A percentile compares a stretch with the other conserved stretches of the same genome.
Conservation (phyloP, 2,329 filamentous ascomycete genomes). For the Zasmidium citrigriseum region DNA sequence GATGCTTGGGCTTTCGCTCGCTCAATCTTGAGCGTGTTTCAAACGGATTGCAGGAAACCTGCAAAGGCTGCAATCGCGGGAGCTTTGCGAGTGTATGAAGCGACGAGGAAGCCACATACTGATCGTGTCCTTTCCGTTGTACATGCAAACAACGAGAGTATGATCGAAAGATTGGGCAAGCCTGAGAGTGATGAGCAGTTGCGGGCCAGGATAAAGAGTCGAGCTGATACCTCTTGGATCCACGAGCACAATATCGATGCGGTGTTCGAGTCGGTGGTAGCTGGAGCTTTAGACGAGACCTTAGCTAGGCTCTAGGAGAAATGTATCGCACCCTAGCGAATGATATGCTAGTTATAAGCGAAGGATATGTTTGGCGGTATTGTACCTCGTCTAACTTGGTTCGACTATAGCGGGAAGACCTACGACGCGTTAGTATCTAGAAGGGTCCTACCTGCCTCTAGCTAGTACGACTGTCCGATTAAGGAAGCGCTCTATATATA, state of each 20-base stretch:
- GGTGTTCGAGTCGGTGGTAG: not conserved
- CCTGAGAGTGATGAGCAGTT: constrained; percentile 28
- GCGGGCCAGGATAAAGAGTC: constrained; percentile 21
- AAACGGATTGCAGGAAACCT: constrained; percentile 6
- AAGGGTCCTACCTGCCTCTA: too few relatives aligned
- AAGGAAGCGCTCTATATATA: too few relatives aligned
- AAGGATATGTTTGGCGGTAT: too few relatives aligned
- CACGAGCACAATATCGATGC: constrained; percentile 34
- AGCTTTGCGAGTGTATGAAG: constrained; percentile 38
- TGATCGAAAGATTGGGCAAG: constrained; percentile 22
- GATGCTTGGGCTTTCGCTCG: constrained; percentile 36
- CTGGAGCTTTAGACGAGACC: too few relatives aligned
- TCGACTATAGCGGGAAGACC: too few relatives aligned
- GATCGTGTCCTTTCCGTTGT: constrained; percentile 31
- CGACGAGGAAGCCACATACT: constrained; percentile 38
- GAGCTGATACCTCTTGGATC: constrained; percentile 28
- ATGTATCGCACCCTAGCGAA: too few relatives aligned
- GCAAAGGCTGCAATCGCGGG: constrained; percentile 3
- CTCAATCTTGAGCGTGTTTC: constrained; percentile 10
- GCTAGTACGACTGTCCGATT: too few relatives aligned
- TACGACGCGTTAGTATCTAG: too few relatives aligned
- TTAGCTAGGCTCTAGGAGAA: too few relatives aligned
- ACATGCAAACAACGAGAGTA: constrained; percentile 25
- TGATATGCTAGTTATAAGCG: too few relatives aligned
- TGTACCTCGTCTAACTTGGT: too few relatives aligned